Base-by-base conservation (phyloP, 2,329 filamentous ascomycete genomes). In the Penicillium sp. region DNA sequence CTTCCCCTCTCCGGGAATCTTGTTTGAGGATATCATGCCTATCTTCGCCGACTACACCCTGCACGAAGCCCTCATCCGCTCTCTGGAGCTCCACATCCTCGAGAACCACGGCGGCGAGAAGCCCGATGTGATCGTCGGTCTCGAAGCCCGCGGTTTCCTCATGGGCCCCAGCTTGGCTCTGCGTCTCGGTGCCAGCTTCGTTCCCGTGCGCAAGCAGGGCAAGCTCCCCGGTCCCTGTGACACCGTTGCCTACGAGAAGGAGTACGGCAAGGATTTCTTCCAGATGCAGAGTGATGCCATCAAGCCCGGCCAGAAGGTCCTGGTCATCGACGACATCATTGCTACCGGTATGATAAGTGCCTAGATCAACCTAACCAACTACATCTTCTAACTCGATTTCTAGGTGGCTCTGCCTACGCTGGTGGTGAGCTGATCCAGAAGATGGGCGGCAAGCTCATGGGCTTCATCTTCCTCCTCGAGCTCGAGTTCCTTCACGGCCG, bases 1-100 rank as follows among this genome's bases (percentile, higher is more conserved):
- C 81, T 97, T 97, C 79, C 93, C 93, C 55, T 87, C 88, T 62
- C 87, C 89, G 43, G 93, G 94, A 74, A 93, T 99, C 71, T 83
- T 96, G 68, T 99, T 99, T 77, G 91, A 97, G 79, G 94, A 99
- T 73, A 97, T 99, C 77, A 88, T 99, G 75, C 94, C 94, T 57
- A 88, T 97, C 71, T 97, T 99, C 81, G 86, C 90, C 72, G 83
- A 91, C 70, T 86, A 87, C 51, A 71, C 74, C 48, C 81, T 89
- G 57, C 93, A 97, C 78, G 81, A 83, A 64, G 82, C 85, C 52
- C 87, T 99, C 55, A 81, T 97, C 72, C 84, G 87, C 67, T 90
- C 91, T 45, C 88, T 97, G 64, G 89, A 96, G 76, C 81, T 97
- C 58, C 88, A 96, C 74, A 82, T 96, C 60, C 77, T 83, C 53